These are phyloP conservation scores for Alternaria triticimaculans DNA, from an alignment of 2,329 filamentous ascomycete species.

Conservation along the genomic window DNA sequence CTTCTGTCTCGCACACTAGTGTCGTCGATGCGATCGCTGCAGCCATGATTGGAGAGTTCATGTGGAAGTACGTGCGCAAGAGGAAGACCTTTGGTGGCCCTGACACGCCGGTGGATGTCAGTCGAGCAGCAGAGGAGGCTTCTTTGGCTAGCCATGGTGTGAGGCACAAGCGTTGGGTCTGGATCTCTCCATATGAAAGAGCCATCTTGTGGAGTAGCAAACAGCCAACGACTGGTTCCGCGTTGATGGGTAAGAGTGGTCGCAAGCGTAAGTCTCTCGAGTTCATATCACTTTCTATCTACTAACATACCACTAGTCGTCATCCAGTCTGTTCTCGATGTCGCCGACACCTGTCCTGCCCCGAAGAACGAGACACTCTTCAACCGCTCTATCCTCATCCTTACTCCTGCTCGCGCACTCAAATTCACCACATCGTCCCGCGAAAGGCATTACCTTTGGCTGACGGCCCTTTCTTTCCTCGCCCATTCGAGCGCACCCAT, in stretches of 20 bases:
- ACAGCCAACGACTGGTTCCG: slow-evolving; percentile 86
- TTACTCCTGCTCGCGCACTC: slow-evolving; percentile 90
- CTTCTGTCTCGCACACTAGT: slow-evolving; percentile 70
- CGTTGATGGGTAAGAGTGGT: slow-evolving; percentile 90
- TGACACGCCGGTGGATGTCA: slow-evolving; percentile 60
- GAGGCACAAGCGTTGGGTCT: slow-evolving; percentile 95
- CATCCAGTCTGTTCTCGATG: slow-evolving; percentile 96
- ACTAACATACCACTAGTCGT: slow-evolving; percentile 64
- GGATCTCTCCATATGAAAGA: slow-evolving; percentile 95
- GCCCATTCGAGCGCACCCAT: slow-evolving; percentile 85
- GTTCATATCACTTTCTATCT: not conserved
- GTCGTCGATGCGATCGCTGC: slow-evolving; percentile 97
- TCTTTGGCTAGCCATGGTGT: slow-evolving; percentile 72
- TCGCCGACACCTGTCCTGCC: slow-evolving; percentile 88
- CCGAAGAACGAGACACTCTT: slow-evolving; percentile 78
- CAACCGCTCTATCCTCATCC: slow-evolving; percentile 91
- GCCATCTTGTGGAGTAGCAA: slow-evolving; percentile 98
- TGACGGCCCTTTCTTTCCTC: slow-evolving; percentile 92
- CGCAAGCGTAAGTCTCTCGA: slow-evolving; percentile 77
- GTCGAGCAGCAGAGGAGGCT: slow-evolving; percentile 62
- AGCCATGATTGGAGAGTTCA: slow-evolving; percentile 98
- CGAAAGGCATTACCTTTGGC: slow-evolving; percentile 93
- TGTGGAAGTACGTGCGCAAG: slow-evolving; percentile 88
- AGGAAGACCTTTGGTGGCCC: slow-evolving; percentile 88
- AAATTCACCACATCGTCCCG: slow-evolving; percentile 88